Evolutionary conservation across 169 alveolate species (phyloP).

Genomic region (Plasmodium inui): DNA sequence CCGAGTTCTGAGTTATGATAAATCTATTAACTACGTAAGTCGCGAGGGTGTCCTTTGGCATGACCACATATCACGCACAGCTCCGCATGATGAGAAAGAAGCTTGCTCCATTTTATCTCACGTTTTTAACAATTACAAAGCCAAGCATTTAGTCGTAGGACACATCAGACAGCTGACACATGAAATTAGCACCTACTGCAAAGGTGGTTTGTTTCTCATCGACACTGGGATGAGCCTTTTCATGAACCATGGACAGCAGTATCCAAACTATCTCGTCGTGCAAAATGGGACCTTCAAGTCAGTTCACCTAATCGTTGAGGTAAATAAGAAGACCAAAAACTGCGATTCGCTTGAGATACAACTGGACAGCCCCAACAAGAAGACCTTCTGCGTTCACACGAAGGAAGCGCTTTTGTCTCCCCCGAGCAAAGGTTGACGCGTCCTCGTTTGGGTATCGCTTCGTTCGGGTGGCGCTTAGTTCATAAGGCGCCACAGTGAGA

Average conservation of each 20-base stretch:
- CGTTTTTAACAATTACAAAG: conserved; percentile 16
- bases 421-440: background rate
- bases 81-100: conserved; percentile 3
- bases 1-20: background rate
- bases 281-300: conserved; percentile 24
- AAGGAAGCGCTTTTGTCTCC: background rate
- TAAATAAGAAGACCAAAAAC: conserved; percentile 1
- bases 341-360: conserved; percentile 10
- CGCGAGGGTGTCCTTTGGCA: conserved; percentile 42
- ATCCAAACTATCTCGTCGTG: conserved; percentile 32
- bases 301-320: conserved; percentile 15
- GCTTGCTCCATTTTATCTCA: conserved; percentile 18
- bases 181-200: conserved; percentile 28
- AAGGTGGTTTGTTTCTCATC: conserved; percentile 32
- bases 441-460: background rate
- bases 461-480: background rate
- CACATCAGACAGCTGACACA: conserved; percentile 48
- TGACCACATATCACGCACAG: conserved; percentile 25
- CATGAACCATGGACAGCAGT: conserved; percentile 38
- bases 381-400: background rate
- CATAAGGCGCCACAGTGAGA: background rate
- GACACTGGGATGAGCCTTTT: conserved; percentile 71
- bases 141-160: conserved; percentile 46
- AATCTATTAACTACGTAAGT: conserved; percentile 21
- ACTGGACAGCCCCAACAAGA: conserved; percentile 3